Conservation (phyloP, 2,329 filamentous ascomycete species). For the Nemania bipapillata region DNA sequence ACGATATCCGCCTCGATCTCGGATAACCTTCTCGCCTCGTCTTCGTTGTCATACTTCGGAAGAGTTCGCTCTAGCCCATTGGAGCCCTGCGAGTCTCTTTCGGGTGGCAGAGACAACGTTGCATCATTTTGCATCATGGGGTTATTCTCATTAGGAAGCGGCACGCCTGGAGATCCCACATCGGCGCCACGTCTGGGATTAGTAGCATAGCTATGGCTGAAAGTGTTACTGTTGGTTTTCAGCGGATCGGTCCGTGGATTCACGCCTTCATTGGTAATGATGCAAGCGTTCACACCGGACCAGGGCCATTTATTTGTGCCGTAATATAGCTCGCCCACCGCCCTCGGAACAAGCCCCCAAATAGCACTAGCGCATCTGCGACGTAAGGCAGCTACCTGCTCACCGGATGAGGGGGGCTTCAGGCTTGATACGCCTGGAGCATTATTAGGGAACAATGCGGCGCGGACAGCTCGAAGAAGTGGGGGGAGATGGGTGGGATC, state of each 20-base stretch:
- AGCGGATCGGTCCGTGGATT: conserved; percentile 48
- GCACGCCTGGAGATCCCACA: conserved; percentile 45
- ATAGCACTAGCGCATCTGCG: conserved; percentile 72
- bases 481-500: conserved; percentile 72
- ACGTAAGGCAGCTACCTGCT: conserved; percentile 70
- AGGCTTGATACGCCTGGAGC: conserved; percentile 72
- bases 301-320: conserved; percentile 52
- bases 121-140: conserved; percentile 44
- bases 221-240: conserved; percentile 41
- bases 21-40: conserved; percentile 62
- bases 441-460: conserved; percentile 87
- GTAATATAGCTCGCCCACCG: conserved; percentile 64
- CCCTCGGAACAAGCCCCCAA: conserved; percentile 60
- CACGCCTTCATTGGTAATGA: conserved; percentile 37
- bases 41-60: conserved; percentile 43
- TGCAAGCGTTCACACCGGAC: conserved; percentile 45
- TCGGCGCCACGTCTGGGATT: conserved; percentile 42
- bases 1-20: conserved; percentile 74
- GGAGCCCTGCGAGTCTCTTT: conserved; percentile 42
- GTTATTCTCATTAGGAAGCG: conserved; percentile 45
- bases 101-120: conserved; percentile 46
- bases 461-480: conserved; percentile 76
- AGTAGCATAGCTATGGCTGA: conserved; percentile 31
- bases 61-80: conserved; percentile 36
- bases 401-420: conserved; percentile 68